A percentile compares a stretch with the other conserved stretches of the same genome.
Evolutionary conservation across 2,329 filamentous ascomycete species (phyloP).

Genomic region (Verticillium klebahnii): DNA sequence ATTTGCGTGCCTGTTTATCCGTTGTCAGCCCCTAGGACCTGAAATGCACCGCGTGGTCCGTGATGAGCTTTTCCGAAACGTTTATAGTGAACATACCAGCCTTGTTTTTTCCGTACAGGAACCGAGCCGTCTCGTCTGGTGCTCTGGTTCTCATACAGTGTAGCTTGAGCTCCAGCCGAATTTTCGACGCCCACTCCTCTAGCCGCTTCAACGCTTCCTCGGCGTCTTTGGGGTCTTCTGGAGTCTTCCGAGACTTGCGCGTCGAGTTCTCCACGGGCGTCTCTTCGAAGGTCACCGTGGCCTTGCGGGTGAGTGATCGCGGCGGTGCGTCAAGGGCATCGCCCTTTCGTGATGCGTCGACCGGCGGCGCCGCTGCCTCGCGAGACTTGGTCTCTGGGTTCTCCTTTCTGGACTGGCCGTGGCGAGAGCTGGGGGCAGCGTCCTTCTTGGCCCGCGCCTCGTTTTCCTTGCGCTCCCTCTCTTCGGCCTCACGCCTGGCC

Average conservation of each 20-base stretch:
- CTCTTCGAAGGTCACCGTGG: background rate
- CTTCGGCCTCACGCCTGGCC: background rate
- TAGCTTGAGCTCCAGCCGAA: slow-evolving; percentile 11
- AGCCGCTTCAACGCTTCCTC: background rate
- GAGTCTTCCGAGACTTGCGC: background rate
- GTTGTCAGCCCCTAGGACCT: background rate
- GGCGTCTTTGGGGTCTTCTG: background rate
- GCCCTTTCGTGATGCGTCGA: background rate
- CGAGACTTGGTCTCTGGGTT: background rate
- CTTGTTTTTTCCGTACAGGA: slow-evolving; percentile 18
- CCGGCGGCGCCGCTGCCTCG: background rate
- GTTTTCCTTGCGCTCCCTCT: background rate
- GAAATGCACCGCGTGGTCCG: background rate
- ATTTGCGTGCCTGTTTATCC: slow-evolving; percentile 15
- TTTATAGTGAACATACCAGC: slow-evolving; percentile 1
- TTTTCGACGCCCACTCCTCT: background rate
- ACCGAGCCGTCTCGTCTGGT: slow-evolving; percentile 16
- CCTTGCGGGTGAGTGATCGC: background rate
- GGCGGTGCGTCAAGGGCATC: background rate
- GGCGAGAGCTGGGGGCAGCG: background rate
- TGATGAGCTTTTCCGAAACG: background rate
- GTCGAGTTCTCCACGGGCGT: background rate
- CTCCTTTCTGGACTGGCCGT: background rate
- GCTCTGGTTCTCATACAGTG: slow-evolving; percentile 18
- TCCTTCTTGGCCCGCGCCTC: background rate